Percentiles rank a stretch among this genome's conserved stretches.
phyloP scores from a whole-genome alignment of 2,329 filamentous ascomycete genomes.

The Ophiostoma australiae region DNA sequence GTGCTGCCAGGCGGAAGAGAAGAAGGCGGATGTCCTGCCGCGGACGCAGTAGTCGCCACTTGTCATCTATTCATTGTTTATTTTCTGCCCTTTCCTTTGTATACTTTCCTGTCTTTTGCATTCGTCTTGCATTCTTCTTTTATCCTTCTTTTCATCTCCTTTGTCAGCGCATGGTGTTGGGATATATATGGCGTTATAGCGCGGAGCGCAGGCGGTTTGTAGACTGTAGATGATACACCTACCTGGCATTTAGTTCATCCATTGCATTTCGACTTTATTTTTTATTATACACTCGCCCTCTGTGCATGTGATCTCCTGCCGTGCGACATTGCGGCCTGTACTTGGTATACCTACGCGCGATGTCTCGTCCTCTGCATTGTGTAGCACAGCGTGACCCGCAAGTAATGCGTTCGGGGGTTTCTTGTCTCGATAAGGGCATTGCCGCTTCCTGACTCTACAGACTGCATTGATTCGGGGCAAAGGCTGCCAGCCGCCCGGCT shows the following conservation, averaged over 20 bases:
- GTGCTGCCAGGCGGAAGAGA: conserved; percentile 26
- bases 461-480: no score
- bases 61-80: neutral
- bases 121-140: neutral
- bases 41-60: conserved; percentile 9
- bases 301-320: neutral
- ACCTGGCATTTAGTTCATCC: neutral
- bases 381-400: no score
- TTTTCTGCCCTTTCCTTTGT: neutral
- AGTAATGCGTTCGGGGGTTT: no score
- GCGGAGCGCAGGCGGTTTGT: conserved; percentile 13
- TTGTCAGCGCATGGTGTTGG: conserved; percentile 13
- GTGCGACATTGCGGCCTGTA: neutral
- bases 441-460: no score
- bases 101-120: neutral
- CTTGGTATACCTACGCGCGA: neutral
- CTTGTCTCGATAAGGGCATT: no score
- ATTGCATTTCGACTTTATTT: neutral
- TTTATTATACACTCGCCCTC: neutral
- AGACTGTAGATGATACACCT: neutral
- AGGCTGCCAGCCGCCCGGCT: no score
- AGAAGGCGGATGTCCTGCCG: conserved; percentile 7
- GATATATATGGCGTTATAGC: conserved; percentile 2
- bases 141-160: neutral
- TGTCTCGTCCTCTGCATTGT: no score